phyloP scores from a whole-genome alignment of 2,329 filamentous ascomycete species.

The Pseudomassariella vexata region DNA sequence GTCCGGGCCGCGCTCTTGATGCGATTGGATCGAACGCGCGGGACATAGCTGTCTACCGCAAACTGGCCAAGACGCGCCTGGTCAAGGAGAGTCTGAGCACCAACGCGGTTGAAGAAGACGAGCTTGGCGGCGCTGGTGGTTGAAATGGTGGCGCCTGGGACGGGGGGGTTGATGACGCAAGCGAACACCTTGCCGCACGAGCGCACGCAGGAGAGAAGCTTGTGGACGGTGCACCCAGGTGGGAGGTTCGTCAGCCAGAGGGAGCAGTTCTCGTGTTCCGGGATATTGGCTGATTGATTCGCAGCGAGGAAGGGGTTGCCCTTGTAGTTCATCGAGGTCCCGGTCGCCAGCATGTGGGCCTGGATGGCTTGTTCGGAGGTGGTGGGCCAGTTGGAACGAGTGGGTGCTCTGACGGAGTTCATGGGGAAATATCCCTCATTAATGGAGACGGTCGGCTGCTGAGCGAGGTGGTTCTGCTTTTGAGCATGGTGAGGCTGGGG shows the following conservation, averaged over 20 bases:
- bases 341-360: no score
- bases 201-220: conserved; percentile 39
- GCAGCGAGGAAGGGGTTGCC: conserved; percentile 28
- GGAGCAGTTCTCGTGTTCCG: conserved; percentile 38
- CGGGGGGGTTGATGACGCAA: conserved; percentile 44
- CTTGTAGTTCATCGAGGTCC: conserved; percentile 30
- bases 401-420: no score
- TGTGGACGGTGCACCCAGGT: conserved; percentile 30
- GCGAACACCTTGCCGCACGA: conserved; percentile 45
- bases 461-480: no score
- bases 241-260: conserved; percentile 49
- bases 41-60: conserved; percentile 28
- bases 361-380: no score
- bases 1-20: conserved; percentile 32
- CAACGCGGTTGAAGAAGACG: conserved; percentile 41
- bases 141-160: conserved; percentile 15
- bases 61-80: conserved; percentile 36
- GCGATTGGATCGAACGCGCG: conserved; percentile 40
- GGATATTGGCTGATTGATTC: conserved; percentile 34
- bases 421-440: no score
- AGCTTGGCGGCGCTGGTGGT: conserved; percentile 29
- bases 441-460: no score
- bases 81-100: conserved; percentile 41
- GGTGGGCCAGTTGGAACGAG: no score
- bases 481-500: no score